phyloP scores from a whole-genome alignment of 139 green algal genomes.

The Micromonas pusilla region DNA sequence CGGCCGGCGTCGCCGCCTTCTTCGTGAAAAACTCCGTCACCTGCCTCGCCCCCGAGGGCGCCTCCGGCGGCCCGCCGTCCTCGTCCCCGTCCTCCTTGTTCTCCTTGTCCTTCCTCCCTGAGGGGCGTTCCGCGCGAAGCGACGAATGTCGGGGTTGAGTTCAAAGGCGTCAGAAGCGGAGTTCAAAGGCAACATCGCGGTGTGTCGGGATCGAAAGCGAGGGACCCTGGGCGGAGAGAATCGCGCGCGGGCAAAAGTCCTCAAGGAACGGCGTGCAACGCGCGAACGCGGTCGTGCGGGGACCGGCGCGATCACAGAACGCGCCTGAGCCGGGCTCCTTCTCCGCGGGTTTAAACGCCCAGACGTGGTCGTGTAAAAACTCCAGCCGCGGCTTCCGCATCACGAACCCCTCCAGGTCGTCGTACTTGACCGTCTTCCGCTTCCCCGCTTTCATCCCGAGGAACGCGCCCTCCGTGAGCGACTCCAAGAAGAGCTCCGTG shows the following conservation, averaged over 20 bases:
- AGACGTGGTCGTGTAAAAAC: slow-evolving; percentile 24
- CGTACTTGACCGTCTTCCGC: slow-evolving; percentile 7
- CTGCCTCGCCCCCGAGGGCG: neutral
- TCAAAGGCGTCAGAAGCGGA: too few relatives aligned
- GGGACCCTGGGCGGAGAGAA: too few relatives aligned
- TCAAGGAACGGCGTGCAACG: too few relatives aligned
- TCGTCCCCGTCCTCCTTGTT: slow-evolving; percentile 4
- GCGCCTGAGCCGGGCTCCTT: neutral
- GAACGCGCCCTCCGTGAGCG: neutral
- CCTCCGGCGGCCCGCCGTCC: neutral
- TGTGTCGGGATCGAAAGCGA: too few relatives aligned
- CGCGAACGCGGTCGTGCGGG: too few relatives aligned
- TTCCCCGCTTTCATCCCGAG: neutral
- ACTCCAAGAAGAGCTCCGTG: neutral
- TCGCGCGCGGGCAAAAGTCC: too few relatives aligned
- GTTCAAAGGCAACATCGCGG: too few relatives aligned
- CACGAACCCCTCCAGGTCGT: slow-evolving; percentile 1
- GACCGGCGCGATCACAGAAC: too few relatives aligned
- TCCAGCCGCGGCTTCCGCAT: neutral
- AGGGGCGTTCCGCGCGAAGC: too few relatives aligned
- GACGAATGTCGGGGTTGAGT: too few relatives aligned
- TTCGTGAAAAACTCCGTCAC: slow-evolving; percentile 16
- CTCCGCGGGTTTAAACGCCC: slow-evolving; percentile 15
- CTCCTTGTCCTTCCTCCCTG: neutral
- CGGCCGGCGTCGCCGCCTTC: neutral